phyloP scores from a whole-genome alignment of 176 grass and related monocot species.

The Ensete glaucum region DNA sequence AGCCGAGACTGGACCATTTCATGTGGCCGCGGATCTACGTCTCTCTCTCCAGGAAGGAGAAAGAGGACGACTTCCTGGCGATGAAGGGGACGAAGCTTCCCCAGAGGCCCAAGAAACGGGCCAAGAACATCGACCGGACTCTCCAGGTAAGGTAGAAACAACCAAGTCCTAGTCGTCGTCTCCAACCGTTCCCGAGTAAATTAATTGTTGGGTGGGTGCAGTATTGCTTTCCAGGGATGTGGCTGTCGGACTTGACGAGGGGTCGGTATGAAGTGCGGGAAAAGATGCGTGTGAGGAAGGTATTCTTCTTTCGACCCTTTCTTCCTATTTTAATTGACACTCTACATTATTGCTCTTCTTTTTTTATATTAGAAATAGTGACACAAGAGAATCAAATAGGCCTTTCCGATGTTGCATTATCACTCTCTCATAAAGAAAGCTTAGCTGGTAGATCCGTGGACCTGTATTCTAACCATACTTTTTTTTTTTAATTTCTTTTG shows the following conservation, averaged over 20 bases:
- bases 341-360: too few relatives aligned
- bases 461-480: too few relatives aligned
- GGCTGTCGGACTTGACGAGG: conserved; percentile 57
- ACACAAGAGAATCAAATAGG: neutral
- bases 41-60: conserved; percentile 78
- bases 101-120: conserved; percentile 88
- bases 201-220: conserved; percentile 11
- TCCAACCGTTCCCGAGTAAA: too few relatives aligned
- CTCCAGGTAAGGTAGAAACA: conserved; percentile 63
- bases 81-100: conserved; percentile 96
- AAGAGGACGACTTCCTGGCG: conserved; percentile 85
- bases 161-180: too few relatives aligned
- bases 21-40: conserved; percentile 67
- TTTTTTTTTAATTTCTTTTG: too few relatives aligned
- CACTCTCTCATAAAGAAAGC: too few relatives aligned
- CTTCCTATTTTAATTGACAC: neutral
- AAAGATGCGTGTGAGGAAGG: conserved; percentile 84
- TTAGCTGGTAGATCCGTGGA: too few relatives aligned
- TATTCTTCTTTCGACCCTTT: conserved; percentile 1
- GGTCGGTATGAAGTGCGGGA: conserved; percentile 66
- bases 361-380: too few relatives aligned
- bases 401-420: neutral
- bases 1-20: conserved; percentile 4
- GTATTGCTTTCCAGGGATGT: conserved; percentile 52
- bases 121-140: conserved; percentile 78